These are phyloP conservation scores for Ganoderma resinaceum DNA, from an alignment of 1,284 basidiomycete genomes.

Conservation along the genomic window DNA sequence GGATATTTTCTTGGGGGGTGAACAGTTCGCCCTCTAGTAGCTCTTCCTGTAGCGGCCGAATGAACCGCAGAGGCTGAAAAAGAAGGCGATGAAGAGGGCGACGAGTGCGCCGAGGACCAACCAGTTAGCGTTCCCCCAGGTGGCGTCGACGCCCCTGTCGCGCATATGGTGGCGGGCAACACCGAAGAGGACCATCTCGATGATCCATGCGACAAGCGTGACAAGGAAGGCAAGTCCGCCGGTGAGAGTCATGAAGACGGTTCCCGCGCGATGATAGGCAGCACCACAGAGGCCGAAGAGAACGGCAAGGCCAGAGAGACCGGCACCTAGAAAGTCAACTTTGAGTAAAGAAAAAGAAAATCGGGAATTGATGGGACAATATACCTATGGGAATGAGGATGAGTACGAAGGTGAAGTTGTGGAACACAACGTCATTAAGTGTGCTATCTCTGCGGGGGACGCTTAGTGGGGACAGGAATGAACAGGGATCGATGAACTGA, in stretches of 20 bases:
- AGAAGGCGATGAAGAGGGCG: slow-evolving; percentile 70
- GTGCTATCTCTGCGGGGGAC: slow-evolving; percentile 38
- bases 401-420: slow-evolving; percentile 74
- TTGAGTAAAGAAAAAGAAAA: background rate
- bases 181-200: slow-evolving; percentile 84
- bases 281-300: slow-evolving; percentile 75
- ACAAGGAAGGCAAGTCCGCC: slow-evolving; percentile 68
- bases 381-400: slow-evolving; percentile 81
- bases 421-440: slow-evolving; percentile 60
- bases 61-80: slow-evolving; percentile 68
- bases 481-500: slow-evolving; percentile 35
- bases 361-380: slow-evolving; percentile 11
- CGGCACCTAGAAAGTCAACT: slow-evolving; percentile 55
- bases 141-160: slow-evolving; percentile 56
- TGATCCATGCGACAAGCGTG: slow-evolving; percentile 72
- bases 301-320: slow-evolving; percentile 73
- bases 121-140: slow-evolving; percentile 82
- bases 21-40: background rate
- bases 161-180: slow-evolving; percentile 67
- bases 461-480: slow-evolving; percentile 1
- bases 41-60: slow-evolving; percentile 68
- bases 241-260: slow-evolving; percentile 77
- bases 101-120: slow-evolving; percentile 76
- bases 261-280: slow-evolving; percentile 69
- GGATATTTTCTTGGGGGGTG: background rate